A percentile compares a stretch with the other conserved stretches of the same genome.
phyloP scores from a whole-genome alignment of 2,329 filamentous ascomycete genomes.

The Helotiales sp. region DNA sequence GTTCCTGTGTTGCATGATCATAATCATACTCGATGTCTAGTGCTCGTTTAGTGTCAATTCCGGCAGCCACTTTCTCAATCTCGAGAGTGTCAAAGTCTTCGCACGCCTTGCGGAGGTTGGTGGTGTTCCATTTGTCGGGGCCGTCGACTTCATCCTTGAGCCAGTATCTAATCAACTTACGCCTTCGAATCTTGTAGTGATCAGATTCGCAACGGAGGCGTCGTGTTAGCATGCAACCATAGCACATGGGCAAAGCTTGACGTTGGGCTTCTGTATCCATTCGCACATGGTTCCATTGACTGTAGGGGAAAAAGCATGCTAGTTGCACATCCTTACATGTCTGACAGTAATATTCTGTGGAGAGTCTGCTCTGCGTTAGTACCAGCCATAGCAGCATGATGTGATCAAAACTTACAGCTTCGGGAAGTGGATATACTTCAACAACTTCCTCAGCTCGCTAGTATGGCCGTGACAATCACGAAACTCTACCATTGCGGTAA shows the following conservation, averaged over 20 bases:
- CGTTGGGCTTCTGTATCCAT: not conserved
- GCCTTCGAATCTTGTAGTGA: conserved; percentile 29
- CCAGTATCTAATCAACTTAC: conserved; percentile 24
- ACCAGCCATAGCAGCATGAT: not conserved
- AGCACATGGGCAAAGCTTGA: conserved; percentile 10
- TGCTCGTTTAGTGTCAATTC: not conserved
- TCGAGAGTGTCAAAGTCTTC: conserved; percentile 5
- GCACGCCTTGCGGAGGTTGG: conserved; percentile 13
- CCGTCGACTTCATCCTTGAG: conserved; percentile 1
- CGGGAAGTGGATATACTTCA: not conserved
- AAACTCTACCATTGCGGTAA: conserved; percentile 23
- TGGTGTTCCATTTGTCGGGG: conserved; percentile 10
- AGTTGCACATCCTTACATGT: not conserved
- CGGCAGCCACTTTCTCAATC: not conserved
- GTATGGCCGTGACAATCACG: not conserved
- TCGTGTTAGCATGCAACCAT: conserved; percentile 22
- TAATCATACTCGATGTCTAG: not conserved
- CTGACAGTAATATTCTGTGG: not conserved
- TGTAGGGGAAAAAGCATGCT: not conserved
- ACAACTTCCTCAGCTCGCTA: not conserved
- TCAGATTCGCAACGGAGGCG: conserved; percentile 24
- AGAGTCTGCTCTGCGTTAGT: not conserved
- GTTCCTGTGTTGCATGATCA: conserved; percentile 1
- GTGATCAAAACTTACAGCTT: not conserved
- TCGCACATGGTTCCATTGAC: not conserved